Evolutionary conservation across 768 basidiomycete genomes (phyloP).

Genomic region (Candolleomyces eurysporus): DNA sequence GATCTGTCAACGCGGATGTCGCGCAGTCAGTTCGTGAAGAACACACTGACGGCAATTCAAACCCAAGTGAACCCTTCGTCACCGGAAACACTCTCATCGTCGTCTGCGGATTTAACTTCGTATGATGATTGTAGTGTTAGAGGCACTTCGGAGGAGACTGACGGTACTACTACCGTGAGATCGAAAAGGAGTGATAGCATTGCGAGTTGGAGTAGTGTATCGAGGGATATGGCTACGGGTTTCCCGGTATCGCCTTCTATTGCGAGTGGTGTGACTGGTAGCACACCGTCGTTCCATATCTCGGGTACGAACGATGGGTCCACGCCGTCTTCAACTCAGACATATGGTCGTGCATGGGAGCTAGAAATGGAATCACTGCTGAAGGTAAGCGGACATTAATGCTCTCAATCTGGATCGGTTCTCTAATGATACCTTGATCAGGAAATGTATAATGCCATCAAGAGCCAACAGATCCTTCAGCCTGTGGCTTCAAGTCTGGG

Average conservation of each 20-base stretch:
- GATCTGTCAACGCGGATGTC: conserved; percentile 91
- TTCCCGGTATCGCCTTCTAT: conserved; percentile 27
- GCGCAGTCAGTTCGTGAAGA: conserved; percentile 84
- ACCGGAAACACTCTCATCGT: conserved; percentile 47
- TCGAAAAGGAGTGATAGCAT: conserved; percentile 82
- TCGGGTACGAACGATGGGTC: conserved; percentile 26
- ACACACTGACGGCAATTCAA: conserved; percentile 86
- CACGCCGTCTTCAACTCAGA: conserved; percentile 23
- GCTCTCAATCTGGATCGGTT: neutral
- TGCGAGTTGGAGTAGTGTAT: conserved; percentile 80
- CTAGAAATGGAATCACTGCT: conserved; percentile 81
- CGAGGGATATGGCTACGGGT: conserved; percentile 53
- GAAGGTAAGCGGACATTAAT: conserved; percentile 51
- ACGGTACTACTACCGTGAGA: conserved; percentile 40
- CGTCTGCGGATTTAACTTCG: conserved; percentile 46
- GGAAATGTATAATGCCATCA: conserved; percentile 95
- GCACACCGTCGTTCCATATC: conserved; percentile 60
- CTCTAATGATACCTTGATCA: conserved; percentile 24
- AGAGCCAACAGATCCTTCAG: conserved; percentile 86
- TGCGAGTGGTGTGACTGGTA: conserved; percentile 50
- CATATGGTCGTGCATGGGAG: conserved; percentile 77
- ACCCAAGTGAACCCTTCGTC: conserved; percentile 64
- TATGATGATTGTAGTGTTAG: conserved; percentile 68
- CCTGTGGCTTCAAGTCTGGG: conserved; percentile 53
- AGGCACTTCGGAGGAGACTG: conserved; percentile 53